Conservation (phyloP, 2,329 filamentous ascomycete species). For the Penicillium sp. region DNA sequence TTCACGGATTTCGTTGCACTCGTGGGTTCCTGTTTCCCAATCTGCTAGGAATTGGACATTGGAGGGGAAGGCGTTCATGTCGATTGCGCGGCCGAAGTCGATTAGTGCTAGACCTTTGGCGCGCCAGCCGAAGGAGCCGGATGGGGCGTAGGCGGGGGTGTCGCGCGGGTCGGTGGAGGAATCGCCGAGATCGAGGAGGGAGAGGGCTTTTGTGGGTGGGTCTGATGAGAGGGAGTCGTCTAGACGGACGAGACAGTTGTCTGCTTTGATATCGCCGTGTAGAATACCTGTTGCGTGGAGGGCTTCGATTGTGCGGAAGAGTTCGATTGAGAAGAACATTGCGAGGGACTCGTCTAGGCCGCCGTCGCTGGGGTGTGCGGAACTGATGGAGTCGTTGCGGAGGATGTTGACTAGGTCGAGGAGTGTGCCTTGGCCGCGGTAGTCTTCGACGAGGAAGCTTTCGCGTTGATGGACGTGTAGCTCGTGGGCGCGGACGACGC, state of each 20-base stretch:
- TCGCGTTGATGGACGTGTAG: slow-evolving; percentile 92
- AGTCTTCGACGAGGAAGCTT: slow-evolving; percentile 86
- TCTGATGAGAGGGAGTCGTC: slow-evolving; percentile 54
- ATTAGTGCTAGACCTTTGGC: slow-evolving; percentile 83
- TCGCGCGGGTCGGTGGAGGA: slow-evolving; percentile 33
- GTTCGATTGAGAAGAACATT: slow-evolving; percentile 94
- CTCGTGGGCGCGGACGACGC: slow-evolving; percentile 82
- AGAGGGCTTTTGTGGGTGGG: slow-evolving; percentile 33
- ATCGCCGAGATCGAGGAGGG: slow-evolving; percentile 38
- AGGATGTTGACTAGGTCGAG: slow-evolving; percentile 94
- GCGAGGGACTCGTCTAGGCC: slow-evolving; percentile 88
- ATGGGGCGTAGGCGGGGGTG: slow-evolving; percentile 68
- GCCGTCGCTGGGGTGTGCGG: slow-evolving; percentile 56
- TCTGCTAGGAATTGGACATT: slow-evolving; percentile 90
- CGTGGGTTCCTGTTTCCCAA: slow-evolving; percentile 85
- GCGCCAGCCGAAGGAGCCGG: slow-evolving; percentile 79
- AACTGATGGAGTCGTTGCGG: slow-evolving; percentile 65
- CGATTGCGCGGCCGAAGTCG: slow-evolving; percentile 92
- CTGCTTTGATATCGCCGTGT: slow-evolving; percentile 92
- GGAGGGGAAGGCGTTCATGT: slow-evolving; percentile 82
- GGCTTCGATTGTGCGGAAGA: slow-evolving; percentile 86
- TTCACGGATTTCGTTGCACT: slow-evolving; percentile 96
- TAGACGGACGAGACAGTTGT: slow-evolving; percentile 91
- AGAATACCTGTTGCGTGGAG: slow-evolving; percentile 80
- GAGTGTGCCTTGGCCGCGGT: slow-evolving; percentile 85